phyloP scores from a whole-genome alignment of 2,329 filamentous ascomycete genomes.

The Cylindrodendrum hubeiense region DNA sequence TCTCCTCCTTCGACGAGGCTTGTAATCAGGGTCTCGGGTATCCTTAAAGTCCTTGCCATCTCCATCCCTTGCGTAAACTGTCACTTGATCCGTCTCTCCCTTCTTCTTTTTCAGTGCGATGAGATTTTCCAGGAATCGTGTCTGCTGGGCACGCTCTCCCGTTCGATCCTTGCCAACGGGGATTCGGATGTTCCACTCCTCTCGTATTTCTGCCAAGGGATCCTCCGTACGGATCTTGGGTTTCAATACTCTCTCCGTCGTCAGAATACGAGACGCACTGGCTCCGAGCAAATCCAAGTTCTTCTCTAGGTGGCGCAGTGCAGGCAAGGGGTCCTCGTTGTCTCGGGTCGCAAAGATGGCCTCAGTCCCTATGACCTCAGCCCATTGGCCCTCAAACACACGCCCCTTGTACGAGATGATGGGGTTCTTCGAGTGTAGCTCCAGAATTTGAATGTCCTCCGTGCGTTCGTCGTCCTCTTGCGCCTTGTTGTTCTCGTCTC shows the following conservation, averaged over 20 bases:
- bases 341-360: slow-evolving; percentile 74
- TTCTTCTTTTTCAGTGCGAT: slow-evolving; percentile 73
- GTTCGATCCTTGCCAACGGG: slow-evolving; percentile 59
- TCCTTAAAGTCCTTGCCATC: slow-evolving; percentile 57
- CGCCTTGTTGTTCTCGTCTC: slow-evolving; percentile 32
- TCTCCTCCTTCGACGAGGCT: slow-evolving; percentile 47
- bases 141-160: slow-evolving; percentile 61
- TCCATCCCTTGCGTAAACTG: slow-evolving; percentile 65
- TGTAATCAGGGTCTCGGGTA: slow-evolving; percentile 55
- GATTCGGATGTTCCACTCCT: slow-evolving; percentile 59
- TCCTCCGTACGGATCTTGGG: slow-evolving; percentile 55
- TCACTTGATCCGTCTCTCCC: slow-evolving; percentile 75
- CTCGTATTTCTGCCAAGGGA: slow-evolving; percentile 54
- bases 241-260: slow-evolving; percentile 71
- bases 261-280: slow-evolving; percentile 77
- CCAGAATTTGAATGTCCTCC: slow-evolving; percentile 80
- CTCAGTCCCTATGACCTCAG: slow-evolving; percentile 86
- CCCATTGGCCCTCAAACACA: slow-evolving; percentile 85
- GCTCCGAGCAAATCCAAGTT: slow-evolving; percentile 80
- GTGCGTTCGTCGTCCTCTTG: slow-evolving; percentile 23
- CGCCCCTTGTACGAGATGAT: slow-evolving; percentile 84
- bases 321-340: slow-evolving; percentile 62
- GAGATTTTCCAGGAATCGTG: slow-evolving; percentile 73
- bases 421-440: slow-evolving; percentile 81
- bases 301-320: slow-evolving; percentile 63